Base-by-base conservation (phyloP, 768 basidiomycete species). In the Pholiota microspora region DNA sequence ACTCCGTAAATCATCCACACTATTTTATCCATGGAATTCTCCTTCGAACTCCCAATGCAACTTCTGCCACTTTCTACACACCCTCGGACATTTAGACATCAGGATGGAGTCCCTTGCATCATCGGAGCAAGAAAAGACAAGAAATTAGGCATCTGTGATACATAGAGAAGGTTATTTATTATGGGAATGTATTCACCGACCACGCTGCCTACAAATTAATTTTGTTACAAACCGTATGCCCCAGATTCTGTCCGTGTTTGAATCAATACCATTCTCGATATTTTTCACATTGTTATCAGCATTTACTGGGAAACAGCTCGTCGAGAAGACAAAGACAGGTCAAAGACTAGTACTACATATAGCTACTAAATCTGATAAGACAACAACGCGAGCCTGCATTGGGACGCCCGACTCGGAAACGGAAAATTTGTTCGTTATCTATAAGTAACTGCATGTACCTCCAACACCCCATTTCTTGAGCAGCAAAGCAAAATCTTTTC, bases 331-430 rank as follows among this genome's bases (percentile, higher is more conserved):
- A 27, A 31, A 34, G 13, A 18, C 53, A 49, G n/a, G n/a, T n/a
- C n/a, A n/a, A n/a, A n/a, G n/a, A n/a, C n/a, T n/a, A n/a, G n/a
- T 49, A 58, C 56, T 56, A 54, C 53, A 61, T 56, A 45, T 45
- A 35, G 13, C 54, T 54, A 52, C 45, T 7, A 47, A 45, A 54
- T 54, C 24, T 54, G 56, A 57, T 60, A 58, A 61, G 51, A 49
- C 52, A 58, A 42, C 45, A 49, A 54, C 50, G 49, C 56, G 59
- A 53, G 59, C 62, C 62, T 64, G 62, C 61, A 54, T 54, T 53
- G 54, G 55, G 58, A 56, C 56, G 56, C 55, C 51, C 54, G 31
- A 56, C 46, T 53, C 60, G 60, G 54, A 58, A 36, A 54, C 60
- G 60, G 54, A 58, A 36, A 54, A 56, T 61, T 55, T 10, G 23